These are phyloP conservation scores for Microbotryum silenes-acaulis DNA, from an alignment of 1,284 basidiomycete genomes.

Conservation along the genomic window DNA sequence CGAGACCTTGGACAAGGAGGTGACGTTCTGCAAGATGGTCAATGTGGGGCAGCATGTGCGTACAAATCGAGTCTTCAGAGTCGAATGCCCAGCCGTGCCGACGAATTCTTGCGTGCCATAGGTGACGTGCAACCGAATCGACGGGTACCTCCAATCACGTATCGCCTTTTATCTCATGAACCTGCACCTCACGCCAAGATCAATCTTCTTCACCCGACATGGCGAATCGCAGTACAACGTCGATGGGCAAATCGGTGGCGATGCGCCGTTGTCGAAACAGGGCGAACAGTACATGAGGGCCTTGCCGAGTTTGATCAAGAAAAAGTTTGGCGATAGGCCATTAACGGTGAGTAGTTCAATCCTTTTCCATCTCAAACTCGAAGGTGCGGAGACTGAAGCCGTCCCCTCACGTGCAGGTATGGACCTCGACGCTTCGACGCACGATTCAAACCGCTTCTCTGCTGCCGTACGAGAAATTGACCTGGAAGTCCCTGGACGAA, in stretches of 20 bases:
- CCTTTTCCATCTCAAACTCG: not conserved
- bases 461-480: slow-evolving; percentile 82
- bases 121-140: slow-evolving; percentile 35
- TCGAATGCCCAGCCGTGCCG: not conserved
- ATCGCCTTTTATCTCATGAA: slow-evolving; percentile 99
- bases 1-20: slow-evolving; percentile 59
- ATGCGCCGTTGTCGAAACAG: slow-evolving; percentile 73
- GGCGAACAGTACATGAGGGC: slow-evolving; percentile 80
- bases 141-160: slow-evolving; percentile 86
- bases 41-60: slow-evolving; percentile 82
- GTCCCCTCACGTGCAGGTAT: slow-evolving; percentile 51
- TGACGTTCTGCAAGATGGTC: slow-evolving; percentile 77
- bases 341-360: slow-evolving; percentile 58
- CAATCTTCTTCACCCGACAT: slow-evolving; percentile 96
- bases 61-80: not conserved
- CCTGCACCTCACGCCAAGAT: slow-evolving; percentile 88
- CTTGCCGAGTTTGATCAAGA: slow-evolving; percentile 75
- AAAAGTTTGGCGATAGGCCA: slow-evolving; percentile 82
- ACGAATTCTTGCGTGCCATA: slow-evolving; percentile 13
- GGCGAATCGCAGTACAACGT: slow-evolving; percentile 98
- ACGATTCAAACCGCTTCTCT: slow-evolving; percentile 84
- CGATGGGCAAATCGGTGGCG: slow-evolving; percentile 93
- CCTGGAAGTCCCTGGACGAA: slow-evolving; percentile 98
- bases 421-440: slow-evolving; percentile 90
- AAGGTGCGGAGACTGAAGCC: not conserved